Conservation (phyloP, 1,284 basidiomycete genomes). For the Wallemia mellicola region DNA sequence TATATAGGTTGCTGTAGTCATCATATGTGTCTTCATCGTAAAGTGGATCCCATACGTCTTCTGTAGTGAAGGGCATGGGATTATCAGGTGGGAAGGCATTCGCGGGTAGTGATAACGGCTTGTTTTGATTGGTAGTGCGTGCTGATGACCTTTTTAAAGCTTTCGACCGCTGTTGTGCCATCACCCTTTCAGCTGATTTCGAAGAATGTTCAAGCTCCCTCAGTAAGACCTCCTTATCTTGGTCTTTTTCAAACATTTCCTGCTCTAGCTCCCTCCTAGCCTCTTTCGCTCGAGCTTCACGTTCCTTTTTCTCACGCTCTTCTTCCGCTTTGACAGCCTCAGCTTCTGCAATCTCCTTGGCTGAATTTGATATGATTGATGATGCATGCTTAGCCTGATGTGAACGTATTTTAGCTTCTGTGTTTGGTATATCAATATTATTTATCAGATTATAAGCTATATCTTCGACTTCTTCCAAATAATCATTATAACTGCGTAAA, state of each 20-base stretch:
- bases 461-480: constrained; percentile 84
- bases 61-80: neutral
- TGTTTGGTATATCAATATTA: constrained; percentile 52
- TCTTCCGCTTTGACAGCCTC: constrained; percentile 40
- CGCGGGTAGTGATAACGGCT: neutral
- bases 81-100: neutral
- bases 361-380: constrained; percentile 43
- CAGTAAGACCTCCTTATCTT: constrained; percentile 6
- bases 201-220: constrained; percentile 5
- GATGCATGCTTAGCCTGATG: constrained; percentile 54
- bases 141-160: neutral
- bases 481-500: constrained; percentile 69
- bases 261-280: constrained; percentile 37
- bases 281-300: constrained; percentile 36
- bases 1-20: neutral
- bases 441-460: constrained; percentile 91
- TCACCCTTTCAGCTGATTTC: constrained; percentile 4
- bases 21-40: neutral
- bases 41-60: neutral
- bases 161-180: constrained; percentile 5
- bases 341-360: constrained; percentile 40
- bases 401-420: constrained; percentile 48
- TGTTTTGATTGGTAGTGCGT: neutral
- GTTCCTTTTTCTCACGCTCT: constrained; percentile 35
- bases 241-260: constrained; percentile 15